Base-by-base conservation (phyloP, 169 alveolate genomes). In the Eimeria zaria region DNA sequence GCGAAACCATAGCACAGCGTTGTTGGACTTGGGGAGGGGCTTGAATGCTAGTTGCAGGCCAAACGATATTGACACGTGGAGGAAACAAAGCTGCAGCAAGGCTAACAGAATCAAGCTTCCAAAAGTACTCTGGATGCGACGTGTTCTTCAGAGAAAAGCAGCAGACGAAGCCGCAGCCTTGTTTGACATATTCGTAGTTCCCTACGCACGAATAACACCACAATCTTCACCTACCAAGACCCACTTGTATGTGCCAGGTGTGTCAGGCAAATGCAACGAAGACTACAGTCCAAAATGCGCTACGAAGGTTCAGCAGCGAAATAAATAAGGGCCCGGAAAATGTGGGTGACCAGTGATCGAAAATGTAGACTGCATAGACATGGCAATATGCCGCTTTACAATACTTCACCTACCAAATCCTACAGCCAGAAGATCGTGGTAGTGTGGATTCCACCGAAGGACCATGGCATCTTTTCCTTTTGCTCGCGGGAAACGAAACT, bases 401-500 rank as follows among this genome's bases (percentile, higher is more conserved):
- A 73, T 73, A 9, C 51, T 27, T n/a, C 69, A 44, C 97, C 12
- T 3, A 88, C 97, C 99, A 96, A 98, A 98, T 55, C 99, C 99
- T 36, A 98, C 99, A 1, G 99, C 99, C 84, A 98, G 99, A 58
- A 99, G 97, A 97, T 99, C 99, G 94, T 98, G 97, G 96, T 98
- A 99, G 97, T 97, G 97, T 7, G 99, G 99, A 92, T 98, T 99
- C 99, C 99, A 99, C 91, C 98, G 97, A 89, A 98, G 97, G 83
- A 98, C 98, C 1, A 98, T 98, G n/a, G 97, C 99, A 46, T 97
- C 97, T 46, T 97, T 90, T 46, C 97, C 96, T 88, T 96, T 96
- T 14, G 96, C 96, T 44, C 78, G 83, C 18, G 84, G 64, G n/a
- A 87, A 74, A 89, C 90, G 69, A 96, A 97, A 85, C 91, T 92